Conservation (phyloP, 1,139 yeast species). For the Debaryomyces sp. region DNA sequence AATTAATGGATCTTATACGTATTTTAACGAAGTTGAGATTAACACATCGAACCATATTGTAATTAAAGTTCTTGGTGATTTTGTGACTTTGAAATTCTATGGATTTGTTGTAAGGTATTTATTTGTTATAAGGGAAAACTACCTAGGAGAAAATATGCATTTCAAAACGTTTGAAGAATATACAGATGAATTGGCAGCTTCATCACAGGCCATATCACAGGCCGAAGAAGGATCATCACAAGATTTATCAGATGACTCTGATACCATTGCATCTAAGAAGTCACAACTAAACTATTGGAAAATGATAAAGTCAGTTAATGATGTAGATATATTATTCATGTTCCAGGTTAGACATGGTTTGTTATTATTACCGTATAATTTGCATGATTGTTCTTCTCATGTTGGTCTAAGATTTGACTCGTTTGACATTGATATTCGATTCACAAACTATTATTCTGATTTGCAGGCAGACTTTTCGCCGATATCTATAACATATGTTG, state of each 20-base stretch:
- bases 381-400: slow-evolving; percentile 68
- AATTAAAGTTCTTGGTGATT: slow-evolving; percentile 64
- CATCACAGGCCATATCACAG: slow-evolving; percentile 2
- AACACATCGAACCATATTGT: slow-evolving; percentile 71
- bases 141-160: slow-evolving; percentile 84
- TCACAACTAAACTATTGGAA: slow-evolving; percentile 38
- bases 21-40: slow-evolving; percentile 58
- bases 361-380: slow-evolving; percentile 68
- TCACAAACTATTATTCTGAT: slow-evolving; percentile 94
- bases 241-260: slow-evolving; percentile 3
- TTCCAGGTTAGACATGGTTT: slow-evolving; percentile 73
- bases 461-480: slow-evolving; percentile 62
- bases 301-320: slow-evolving; percentile 61
- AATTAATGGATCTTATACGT: slow-evolving; percentile 68
- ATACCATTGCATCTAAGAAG: slow-evolving; percentile 8
- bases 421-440: slow-evolving; percentile 76
- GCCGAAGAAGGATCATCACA: slow-evolving; percentile 7
- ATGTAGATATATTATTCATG: slow-evolving; percentile 72
- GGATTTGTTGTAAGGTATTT: slow-evolving; percentile 80
- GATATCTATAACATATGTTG: slow-evolving; percentile 37
- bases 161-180: slow-evolving; percentile 88
- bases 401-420: slow-evolving; percentile 65
- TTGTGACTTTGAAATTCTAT: slow-evolving; percentile 69
- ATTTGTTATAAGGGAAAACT: slow-evolving; percentile 80
- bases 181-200: slow-evolving; percentile 24